phyloP scores from a whole-genome alignment of 257 asterid genomes.

The Primulina eburnea region DNA sequence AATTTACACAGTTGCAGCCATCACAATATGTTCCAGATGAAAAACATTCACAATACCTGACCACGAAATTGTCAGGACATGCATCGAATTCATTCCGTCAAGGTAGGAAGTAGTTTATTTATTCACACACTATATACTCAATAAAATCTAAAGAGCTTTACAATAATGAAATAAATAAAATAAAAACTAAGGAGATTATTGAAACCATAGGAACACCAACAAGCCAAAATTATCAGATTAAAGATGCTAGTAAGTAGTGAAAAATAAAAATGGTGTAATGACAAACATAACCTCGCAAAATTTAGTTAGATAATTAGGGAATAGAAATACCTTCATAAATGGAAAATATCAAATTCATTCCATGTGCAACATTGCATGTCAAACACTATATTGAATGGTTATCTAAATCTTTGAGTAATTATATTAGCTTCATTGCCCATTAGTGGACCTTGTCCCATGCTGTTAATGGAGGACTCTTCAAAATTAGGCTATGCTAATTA shows the following conservation, averaged over 20 bases:
- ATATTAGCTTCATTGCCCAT: neutral
- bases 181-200: neutral
- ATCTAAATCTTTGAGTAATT: neutral
- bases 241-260: neutral
- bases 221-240: neutral
- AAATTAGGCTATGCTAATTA: neutral
- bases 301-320: neutral
- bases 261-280: neutral
- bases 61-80: slow-evolving; percentile 25
- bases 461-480: neutral
- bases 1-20: slow-evolving; percentile 89
- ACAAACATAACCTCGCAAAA: neutral
- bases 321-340: neutral
- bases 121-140: neutral
- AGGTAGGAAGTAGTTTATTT: neutral
- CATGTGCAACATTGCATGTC: neutral
- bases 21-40: slow-evolving; percentile 92
- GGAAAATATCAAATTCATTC: neutral
- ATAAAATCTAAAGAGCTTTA: neutral
- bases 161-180: too few relatives aligned
- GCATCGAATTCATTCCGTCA: slow-evolving; percentile 16
- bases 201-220: neutral
- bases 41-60: slow-evolving; percentile 97
- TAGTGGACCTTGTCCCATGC: neutral
- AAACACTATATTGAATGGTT: neutral